Conservation (phyloP, 768 basidiomycete genomes). For the Termitomyces sp. region DNA sequence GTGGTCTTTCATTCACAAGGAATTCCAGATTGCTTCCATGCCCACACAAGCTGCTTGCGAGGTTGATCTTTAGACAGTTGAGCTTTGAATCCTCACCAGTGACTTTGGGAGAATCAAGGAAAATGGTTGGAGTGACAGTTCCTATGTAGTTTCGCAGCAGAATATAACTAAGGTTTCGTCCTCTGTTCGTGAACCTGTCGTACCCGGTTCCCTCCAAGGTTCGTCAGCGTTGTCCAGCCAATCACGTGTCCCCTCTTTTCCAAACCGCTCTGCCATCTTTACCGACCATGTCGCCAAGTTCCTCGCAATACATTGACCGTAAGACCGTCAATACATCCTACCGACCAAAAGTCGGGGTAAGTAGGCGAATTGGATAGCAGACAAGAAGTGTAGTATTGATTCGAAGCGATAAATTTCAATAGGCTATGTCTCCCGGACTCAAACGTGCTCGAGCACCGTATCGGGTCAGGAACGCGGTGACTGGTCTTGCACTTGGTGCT, state of each 20-base stretch:
- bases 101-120: neutral
- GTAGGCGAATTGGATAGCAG: constrained; percentile 11
- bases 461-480: constrained; percentile 70
- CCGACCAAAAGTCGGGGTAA: constrained; percentile 47
- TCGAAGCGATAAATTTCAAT: neutral
- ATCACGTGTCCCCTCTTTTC: constrained; percentile 9
- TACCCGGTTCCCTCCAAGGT: neutral
- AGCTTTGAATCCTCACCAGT: neutral
- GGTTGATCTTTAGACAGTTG: too few species aligned
- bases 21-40: neutral
- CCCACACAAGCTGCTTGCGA: neutral
- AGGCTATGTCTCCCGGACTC: constrained; percentile 87
- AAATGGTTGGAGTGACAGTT: neutral
- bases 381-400: neutral
- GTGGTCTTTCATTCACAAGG: neutral
- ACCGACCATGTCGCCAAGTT: constrained; percentile 3
- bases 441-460: constrained; percentile 85
- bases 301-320: constrained; percentile 37
- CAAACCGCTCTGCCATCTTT: neutral
- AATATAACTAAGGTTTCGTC: neutral
- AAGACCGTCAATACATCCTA: constrained; percentile 41
- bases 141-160: neutral
- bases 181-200: neutral
- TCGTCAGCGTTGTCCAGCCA: neutral
- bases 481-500: constrained; percentile 61